Evolutionary conservation across 805 yeast genomes (phyloP).

Genomic region (Spathaspora gorwiae): DNA sequence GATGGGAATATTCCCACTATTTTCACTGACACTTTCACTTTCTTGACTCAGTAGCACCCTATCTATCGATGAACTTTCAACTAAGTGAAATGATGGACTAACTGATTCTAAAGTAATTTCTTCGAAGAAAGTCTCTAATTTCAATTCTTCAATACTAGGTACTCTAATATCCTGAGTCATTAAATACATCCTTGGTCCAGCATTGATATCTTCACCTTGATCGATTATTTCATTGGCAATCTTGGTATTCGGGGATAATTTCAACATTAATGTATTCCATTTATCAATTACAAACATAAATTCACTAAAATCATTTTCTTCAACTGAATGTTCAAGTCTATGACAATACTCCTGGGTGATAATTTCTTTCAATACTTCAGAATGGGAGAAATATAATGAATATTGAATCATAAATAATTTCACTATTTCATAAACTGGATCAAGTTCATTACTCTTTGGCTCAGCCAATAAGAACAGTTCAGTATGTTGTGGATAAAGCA

Average conservation of each 20-base stretch:
- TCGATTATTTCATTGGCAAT: constrained; percentile 6
- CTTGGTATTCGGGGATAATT: constrained; percentile 27
- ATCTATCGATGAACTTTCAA: not conserved
- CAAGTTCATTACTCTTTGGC: constrained; percentile 53
- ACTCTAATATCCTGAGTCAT: constrained; percentile 8
- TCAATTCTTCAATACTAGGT: constrained; percentile 16
- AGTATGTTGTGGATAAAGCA: constrained; percentile 41
- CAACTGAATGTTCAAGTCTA: constrained; percentile 25
- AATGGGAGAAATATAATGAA: constrained; percentile 37
- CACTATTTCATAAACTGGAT: constrained; percentile 62
- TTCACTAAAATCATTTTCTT: constrained; percentile 26
- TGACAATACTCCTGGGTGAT: constrained; percentile 32
- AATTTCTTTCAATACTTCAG: constrained; percentile 23
- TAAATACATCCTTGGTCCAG: constrained; percentile 15
- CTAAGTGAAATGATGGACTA: constrained; percentile 8
- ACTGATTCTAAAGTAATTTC: constrained; percentile 11
- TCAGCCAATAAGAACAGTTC: constrained; percentile 48
- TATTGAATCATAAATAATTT: constrained; percentile 38
- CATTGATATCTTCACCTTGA: constrained; percentile 18
- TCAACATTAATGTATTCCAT: constrained; percentile 38
- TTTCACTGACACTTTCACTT: too few relatives aligned
- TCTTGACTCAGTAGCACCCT: not conserved
- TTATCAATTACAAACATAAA: constrained; percentile 36
- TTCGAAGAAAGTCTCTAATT: constrained; percentile 15
- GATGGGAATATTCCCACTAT: not conserved